Evolutionary conservation across 441 rosid genomes (phyloP).

Genomic region (California macrophylla): DNA sequence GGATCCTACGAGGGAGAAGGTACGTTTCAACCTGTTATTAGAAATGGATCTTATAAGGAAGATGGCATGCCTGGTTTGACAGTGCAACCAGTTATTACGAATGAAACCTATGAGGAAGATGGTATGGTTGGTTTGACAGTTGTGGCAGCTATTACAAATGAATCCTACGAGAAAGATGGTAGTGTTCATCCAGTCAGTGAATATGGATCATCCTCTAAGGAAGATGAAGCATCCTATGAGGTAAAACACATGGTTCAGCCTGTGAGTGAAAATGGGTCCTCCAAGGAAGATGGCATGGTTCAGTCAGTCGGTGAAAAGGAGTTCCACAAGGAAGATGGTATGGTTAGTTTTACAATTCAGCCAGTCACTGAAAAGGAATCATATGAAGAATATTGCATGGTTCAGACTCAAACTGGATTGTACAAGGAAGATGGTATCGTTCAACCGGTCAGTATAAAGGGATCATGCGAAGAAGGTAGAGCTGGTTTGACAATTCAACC

Average conservation of each 20-base stretch:
- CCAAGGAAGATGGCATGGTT: neutral
- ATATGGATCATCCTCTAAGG: constrained; percentile 17
- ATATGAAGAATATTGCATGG: neutral
- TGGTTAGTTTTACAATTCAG: neutral
- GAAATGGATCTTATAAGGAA: neutral
- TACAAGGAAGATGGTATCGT: constrained; percentile 34
- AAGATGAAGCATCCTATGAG: neutral
- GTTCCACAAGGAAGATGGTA: neutral
- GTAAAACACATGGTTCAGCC: neutral
- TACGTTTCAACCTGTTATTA: neutral
- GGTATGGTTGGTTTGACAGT: neutral
- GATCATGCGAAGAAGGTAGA: constrained; percentile 20
- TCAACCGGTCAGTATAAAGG: neutral
- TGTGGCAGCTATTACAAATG: neutral
- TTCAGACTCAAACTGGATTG: constrained; percentile 12
- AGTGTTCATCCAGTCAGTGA: neutral
- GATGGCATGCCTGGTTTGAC: neutral
- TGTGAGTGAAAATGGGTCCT: neutral
- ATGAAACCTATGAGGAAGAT: neutral
- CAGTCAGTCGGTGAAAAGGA: neutral
- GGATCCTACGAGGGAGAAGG: neutral
- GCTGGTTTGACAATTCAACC: neutral
- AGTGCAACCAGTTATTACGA: neutral
- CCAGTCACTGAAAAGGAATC: neutral
- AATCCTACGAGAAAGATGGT: neutral